Percentiles rank a stretch among this genome's conserved stretches.
Evolutionary conservation across 208 protist species (phyloP).

Genomic region (Trypanosoma vivax): DNA sequence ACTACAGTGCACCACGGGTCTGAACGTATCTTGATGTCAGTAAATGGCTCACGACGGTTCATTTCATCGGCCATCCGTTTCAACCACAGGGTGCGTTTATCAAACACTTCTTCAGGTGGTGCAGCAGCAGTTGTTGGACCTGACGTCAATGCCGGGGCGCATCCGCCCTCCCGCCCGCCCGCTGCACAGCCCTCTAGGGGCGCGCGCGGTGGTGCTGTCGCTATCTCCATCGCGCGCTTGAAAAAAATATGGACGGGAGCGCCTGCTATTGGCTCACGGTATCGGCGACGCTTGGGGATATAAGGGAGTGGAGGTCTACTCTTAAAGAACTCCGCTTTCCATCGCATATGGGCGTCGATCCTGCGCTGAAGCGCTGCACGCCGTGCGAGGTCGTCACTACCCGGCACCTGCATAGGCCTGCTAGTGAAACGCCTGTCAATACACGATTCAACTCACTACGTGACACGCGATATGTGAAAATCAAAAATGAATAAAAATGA

Average conservation of each 20-base stretch:
- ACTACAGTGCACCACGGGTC: conserved; percentile 62
- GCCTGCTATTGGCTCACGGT: conserved; percentile 25
- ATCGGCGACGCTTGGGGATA: conserved; percentile 41
- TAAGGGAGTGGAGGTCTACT: conserved; percentile 46
- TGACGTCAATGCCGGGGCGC: neutral
- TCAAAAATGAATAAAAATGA: too few relatives aligned
- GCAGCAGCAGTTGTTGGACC: conserved; percentile 6
- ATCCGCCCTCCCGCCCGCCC: too few relatives aligned
- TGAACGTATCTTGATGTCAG: conserved; percentile 58
- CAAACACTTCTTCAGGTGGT: neutral
- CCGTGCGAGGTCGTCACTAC: conserved; percentile 18
- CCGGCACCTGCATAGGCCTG: conserved; percentile 22
- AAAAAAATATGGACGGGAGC: conserved; percentile 21
- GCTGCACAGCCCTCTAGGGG: too few relatives aligned
- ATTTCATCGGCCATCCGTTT: conserved; percentile 22
- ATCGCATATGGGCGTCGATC: conserved; percentile 37
- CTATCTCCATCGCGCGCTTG: conserved; percentile 25
- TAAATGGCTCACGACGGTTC: conserved; percentile 35
- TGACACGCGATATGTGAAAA: too few relatives aligned
- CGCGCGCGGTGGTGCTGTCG: too few relatives aligned
- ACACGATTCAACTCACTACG: too few relatives aligned
- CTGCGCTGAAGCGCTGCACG: conserved; percentile 30
- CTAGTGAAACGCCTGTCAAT: too few relatives aligned
- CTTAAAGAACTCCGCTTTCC: conserved; percentile 78
- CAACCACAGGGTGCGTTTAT: conserved; percentile 8